Conservation (phyloP, 345 rosid genomes). For the Salix dunnii region DNA sequence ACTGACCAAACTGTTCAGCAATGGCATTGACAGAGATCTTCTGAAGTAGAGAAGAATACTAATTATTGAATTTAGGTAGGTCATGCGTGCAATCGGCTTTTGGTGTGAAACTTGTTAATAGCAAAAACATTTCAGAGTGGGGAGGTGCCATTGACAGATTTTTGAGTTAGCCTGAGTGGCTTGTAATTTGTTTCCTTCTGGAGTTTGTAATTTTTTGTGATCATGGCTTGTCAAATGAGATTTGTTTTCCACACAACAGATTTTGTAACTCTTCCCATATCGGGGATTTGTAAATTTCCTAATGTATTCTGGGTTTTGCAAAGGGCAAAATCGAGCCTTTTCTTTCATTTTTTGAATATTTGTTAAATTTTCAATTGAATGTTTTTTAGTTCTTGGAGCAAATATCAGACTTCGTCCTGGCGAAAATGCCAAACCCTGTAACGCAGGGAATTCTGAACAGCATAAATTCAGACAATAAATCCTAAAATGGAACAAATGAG, state of each 20-base stretch:
- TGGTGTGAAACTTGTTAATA: conserved; percentile 20
- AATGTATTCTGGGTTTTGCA: too few relatives aligned
- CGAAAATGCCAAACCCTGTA: too few relatives aligned
- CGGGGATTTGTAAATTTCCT: neutral
- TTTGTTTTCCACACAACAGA: neutral
- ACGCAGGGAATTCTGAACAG: too few relatives aligned
- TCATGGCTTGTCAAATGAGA: conserved; percentile 14
- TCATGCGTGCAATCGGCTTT: conserved; percentile 5
- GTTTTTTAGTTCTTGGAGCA: too few relatives aligned
- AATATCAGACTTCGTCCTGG: too few relatives aligned
- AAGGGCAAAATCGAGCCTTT: too few relatives aligned
- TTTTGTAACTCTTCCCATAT: neutral
- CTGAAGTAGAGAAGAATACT: neutral
- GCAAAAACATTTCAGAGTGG: conserved; percentile 13
- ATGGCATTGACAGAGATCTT: conserved; percentile 31
- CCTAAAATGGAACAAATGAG: too few relatives aligned
- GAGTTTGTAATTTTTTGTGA: neutral
- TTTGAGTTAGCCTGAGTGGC: neutral
- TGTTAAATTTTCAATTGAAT: too few relatives aligned
- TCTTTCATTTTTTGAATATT: too few relatives aligned
- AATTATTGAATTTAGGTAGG: conserved; percentile 6
- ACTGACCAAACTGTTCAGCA: conserved; percentile 37
- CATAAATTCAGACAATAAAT: too few relatives aligned
- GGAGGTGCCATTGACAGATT: conserved; percentile 5
- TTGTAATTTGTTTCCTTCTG: conserved; percentile 5